Conservation (phyloP, 2,329 filamentous ascomycete species). For the Gremmenia infestans region DNA sequence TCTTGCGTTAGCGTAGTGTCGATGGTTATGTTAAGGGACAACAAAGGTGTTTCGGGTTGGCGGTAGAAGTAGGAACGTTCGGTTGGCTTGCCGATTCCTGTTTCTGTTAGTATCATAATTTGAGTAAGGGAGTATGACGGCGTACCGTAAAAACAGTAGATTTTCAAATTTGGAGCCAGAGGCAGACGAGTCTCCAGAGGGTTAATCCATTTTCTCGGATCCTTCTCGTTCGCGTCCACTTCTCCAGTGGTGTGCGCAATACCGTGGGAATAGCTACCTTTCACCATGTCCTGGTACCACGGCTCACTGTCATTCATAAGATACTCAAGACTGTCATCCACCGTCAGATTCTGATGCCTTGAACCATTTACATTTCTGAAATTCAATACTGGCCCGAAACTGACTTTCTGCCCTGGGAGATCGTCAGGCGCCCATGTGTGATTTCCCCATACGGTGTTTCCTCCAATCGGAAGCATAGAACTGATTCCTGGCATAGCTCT, state of each 20-base stretch:
- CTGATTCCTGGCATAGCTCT: slow-evolving; percentile 95
- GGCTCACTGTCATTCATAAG: slow-evolving; percentile 72
- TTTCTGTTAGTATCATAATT: not conserved
- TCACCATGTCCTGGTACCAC: slow-evolving; percentile 77
- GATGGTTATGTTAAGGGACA: slow-evolving; percentile 70
- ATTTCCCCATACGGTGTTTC: slow-evolving; percentile 93
- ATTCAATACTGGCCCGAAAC: slow-evolving; percentile 78
- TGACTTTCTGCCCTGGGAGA: slow-evolving; percentile 62
- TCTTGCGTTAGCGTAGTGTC: slow-evolving; percentile 58
- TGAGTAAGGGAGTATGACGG: not conserved
- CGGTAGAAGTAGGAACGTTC: slow-evolving; percentile 92
- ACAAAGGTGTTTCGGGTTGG: slow-evolving; percentile 54
- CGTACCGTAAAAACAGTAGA: slow-evolving; percentile 89
- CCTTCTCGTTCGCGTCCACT: slow-evolving; percentile 76
- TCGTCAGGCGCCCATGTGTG: slow-evolving; percentile 85
- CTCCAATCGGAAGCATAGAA: slow-evolving; percentile 93
- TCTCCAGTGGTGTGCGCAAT: slow-evolving; percentile 74
- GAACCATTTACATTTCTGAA: slow-evolving; percentile 69
- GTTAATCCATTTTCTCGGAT: slow-evolving; percentile 86
- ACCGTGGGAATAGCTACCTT: slow-evolving; percentile 77
- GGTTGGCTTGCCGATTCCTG: slow-evolving; percentile 79
- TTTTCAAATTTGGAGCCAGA: slow-evolving; percentile 81
- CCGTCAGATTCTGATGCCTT: slow-evolving; percentile 71
- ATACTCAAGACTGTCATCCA: slow-evolving; percentile 71
- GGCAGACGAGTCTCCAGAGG: slow-evolving; percentile 86